Conservation (phyloP, 768 basidiomycete species). For the Lyophyllum atratum region DNA sequence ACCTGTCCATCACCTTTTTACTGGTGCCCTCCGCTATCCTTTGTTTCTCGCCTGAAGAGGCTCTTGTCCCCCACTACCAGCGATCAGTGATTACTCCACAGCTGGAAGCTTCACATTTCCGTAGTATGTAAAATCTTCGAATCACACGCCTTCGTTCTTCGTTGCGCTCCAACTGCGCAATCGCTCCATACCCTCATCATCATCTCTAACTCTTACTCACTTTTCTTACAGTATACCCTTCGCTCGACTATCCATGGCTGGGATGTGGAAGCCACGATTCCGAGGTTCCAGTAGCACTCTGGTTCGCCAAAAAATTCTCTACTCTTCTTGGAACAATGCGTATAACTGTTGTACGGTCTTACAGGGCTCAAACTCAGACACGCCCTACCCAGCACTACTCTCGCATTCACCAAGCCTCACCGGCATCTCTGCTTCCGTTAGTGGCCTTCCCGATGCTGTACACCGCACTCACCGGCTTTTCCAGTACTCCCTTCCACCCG, state of each 20-base stretch:
- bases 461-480: neutral
- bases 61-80: neutral
- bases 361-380: slow-evolving; percentile 21
- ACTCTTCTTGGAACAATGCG: neutral
- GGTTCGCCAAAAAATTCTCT: slow-evolving; percentile 7
- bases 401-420: slow-evolving; percentile 3
- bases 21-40: neutral
- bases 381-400: slow-evolving; percentile 19
- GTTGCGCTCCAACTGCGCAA: neutral
- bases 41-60: neutral
- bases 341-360: neutral
- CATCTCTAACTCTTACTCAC: slow-evolving; percentile 3
- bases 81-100: slow-evolving; percentile 6
- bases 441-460: neutral
- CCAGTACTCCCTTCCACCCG: slow-evolving; percentile 54
- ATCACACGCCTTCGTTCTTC: neutral
- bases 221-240: slow-evolving; percentile 6
- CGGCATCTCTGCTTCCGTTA: slow-evolving; percentile 19
- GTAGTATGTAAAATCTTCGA: slow-evolving; percentile 6
- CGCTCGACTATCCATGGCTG: slow-evolving; percentile 9
- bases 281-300: slow-evolving; percentile 15
- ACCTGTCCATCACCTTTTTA: neutral
- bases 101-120: neutral
- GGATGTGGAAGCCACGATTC: slow-evolving; percentile 13
- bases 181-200: slow-evolving; percentile 1